Conservation (phyloP, 2,329 filamentous ascomycete genomes). For the Alternaria panax region DNA sequence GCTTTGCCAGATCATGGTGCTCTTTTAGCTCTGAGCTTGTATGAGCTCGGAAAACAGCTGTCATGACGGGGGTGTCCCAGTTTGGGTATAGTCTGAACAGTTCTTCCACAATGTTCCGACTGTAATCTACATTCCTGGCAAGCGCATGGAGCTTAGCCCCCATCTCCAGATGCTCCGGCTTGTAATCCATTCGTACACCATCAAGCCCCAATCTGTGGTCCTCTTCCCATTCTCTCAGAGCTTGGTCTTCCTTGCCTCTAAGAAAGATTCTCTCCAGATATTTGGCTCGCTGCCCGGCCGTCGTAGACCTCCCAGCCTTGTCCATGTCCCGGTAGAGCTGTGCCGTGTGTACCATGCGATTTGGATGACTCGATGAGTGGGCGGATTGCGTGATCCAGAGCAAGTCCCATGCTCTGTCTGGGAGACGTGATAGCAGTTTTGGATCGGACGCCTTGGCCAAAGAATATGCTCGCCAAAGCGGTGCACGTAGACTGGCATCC, state of each 20-base stretch:
- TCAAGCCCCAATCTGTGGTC: slow-evolving; percentile 17
- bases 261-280: slow-evolving; percentile 41
- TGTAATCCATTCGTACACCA: slow-evolving; percentile 32
- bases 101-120: slow-evolving; percentile 63
- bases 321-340: slow-evolving; percentile 43
- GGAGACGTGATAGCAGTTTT: slow-evolving; percentile 26
- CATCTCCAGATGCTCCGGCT: slow-evolving; percentile 62
- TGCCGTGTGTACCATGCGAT: slow-evolving; percentile 27
- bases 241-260: slow-evolving; percentile 33
- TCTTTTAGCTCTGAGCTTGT: slow-evolving; percentile 56
- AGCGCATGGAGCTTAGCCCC: slow-evolving; percentile 71
- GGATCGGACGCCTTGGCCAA: slow-evolving; percentile 28
- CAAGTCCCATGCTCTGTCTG: slow-evolving; percentile 43
- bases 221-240: slow-evolving; percentile 44
- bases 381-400: slow-evolving; percentile 42
- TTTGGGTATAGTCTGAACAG: slow-evolving; percentile 58
- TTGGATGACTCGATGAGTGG: slow-evolving; percentile 15
- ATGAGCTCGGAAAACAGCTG: slow-evolving; percentile 75
- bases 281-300: slow-evolving; percentile 28
- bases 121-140: slow-evolving; percentile 65
- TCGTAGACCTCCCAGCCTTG: slow-evolving; percentile 20
- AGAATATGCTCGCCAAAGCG: slow-evolving; percentile 44
- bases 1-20: slow-evolving; percentile 60
- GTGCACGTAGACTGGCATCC: slow-evolving; percentile 11
- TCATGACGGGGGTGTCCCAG: slow-evolving; percentile 63